phyloP scores from a whole-genome alignment of 1,139 yeast genomes.

The Scheffersomyces parashehatae region DNA sequence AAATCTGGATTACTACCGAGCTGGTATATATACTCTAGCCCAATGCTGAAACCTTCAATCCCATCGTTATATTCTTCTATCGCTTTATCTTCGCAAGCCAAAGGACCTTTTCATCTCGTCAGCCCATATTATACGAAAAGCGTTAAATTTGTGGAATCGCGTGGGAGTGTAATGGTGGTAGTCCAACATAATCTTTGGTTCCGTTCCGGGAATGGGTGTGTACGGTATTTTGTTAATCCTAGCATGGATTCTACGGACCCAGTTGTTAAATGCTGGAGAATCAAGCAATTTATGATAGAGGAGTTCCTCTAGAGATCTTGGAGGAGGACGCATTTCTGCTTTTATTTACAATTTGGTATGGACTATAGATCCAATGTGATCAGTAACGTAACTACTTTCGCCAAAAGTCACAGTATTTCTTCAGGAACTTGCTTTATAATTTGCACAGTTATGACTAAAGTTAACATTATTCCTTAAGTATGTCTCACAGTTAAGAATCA shows the following conservation, averaged over 20 bases:
- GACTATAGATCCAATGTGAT: too few relatives aligned
- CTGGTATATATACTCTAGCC: too few relatives aligned
- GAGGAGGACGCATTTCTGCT: conserved; percentile 19
- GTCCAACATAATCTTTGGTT: conserved; percentile 8
- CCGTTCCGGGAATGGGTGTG: conserved; percentile 19
- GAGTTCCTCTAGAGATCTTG: conserved; percentile 48
- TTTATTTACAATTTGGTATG: too few relatives aligned
- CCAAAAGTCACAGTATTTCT: too few relatives aligned
- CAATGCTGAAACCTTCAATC: too few relatives aligned
- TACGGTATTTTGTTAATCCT: conserved; percentile 60
- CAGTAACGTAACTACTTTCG: too few relatives aligned
- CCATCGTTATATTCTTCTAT: neutral
- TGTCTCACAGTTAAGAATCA: too few relatives aligned
- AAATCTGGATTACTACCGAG: too few relatives aligned
- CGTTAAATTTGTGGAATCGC: conserved; percentile 54
- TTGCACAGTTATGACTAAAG: too few relatives aligned
- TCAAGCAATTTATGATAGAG: conserved; percentile 43
- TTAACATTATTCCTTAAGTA: too few relatives aligned
- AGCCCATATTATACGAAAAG: conserved; percentile 60
- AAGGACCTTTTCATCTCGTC: conserved; percentile 63
- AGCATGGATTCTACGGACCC: conserved; percentile 67
- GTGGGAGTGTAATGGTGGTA: conserved; percentile 48
- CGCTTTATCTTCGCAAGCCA: conserved; percentile 35
- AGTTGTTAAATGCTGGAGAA: conserved; percentile 65
- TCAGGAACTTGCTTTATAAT: too few relatives aligned